phyloP scores from a whole-genome alignment of 169 alveolate species.

The Cardiosporidium cionae region DNA sequence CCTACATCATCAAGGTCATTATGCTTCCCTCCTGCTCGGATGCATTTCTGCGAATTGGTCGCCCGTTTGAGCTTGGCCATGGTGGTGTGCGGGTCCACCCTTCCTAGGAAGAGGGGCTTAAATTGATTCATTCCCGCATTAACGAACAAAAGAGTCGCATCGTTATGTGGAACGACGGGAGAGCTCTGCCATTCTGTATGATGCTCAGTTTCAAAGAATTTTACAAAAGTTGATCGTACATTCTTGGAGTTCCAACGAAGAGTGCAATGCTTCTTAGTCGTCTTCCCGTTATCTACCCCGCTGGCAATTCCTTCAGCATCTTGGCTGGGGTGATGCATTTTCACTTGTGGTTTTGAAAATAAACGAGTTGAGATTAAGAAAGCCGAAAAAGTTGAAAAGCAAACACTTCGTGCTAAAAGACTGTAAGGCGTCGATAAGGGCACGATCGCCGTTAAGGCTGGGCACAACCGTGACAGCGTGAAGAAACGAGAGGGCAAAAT shows the following conservation, averaged over 20 bases:
- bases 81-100: conserved; percentile 75
- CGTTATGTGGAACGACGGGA: conserved; percentile 77
- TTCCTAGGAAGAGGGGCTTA: conserved; percentile 77
- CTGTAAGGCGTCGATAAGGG: too few species aligned
- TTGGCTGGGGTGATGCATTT: too few species aligned
- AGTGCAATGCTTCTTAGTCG: too few species aligned
- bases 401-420: too few species aligned
- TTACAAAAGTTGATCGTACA: conserved; percentile 34
- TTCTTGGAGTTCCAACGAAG: conserved; percentile 29
- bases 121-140: conserved; percentile 91
- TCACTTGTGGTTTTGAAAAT: too few species aligned
- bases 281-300: too few species aligned
- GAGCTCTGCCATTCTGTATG: conserved; percentile 40
- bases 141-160: conserved; percentile 80
- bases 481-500: too few species aligned
- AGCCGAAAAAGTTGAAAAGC: too few species aligned
- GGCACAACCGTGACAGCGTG: too few species aligned
- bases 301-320: too few species aligned
- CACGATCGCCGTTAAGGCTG: too few species aligned
- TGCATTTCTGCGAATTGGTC: conserved; percentile 86
- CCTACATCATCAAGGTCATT: conserved; percentile 88
- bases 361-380: too few species aligned
- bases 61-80: conserved; percentile 79
- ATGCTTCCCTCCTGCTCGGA: conserved; percentile 81
- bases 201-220: conserved; percentile 24